Evolutionary conservation across 306 rosid species (phyloP).

Genomic region (Dryas drummondii): DNA sequence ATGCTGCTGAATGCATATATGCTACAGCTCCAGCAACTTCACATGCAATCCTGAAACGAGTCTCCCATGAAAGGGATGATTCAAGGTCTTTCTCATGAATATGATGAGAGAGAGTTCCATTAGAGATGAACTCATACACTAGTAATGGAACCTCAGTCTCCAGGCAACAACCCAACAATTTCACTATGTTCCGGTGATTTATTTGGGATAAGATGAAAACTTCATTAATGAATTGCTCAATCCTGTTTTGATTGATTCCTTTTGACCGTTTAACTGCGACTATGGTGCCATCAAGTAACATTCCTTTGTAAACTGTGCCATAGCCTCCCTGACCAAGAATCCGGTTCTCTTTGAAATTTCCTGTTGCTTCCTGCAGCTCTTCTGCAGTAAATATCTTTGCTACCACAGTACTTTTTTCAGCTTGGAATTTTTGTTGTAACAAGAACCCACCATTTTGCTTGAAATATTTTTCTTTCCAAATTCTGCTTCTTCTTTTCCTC

Average conservation of each 20-base stretch:
- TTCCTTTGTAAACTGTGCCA: slow-evolving; percentile 39
- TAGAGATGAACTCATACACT: slow-evolving; percentile 56
- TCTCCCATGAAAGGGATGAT: slow-evolving; percentile 43
- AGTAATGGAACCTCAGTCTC: slow-evolving; percentile 55
- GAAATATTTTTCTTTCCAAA: slow-evolving; percentile 36
- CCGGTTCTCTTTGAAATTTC: slow-evolving; percentile 15
- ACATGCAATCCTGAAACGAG: slow-evolving; percentile 46
- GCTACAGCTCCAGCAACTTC: slow-evolving; percentile 71
- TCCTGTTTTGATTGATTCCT: slow-evolving; percentile 31
- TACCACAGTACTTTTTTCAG: slow-evolving; percentile 24
- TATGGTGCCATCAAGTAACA: slow-evolving; percentile 22
- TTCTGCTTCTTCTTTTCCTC: slow-evolving; percentile 22
- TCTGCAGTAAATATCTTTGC: slow-evolving; percentile 42
- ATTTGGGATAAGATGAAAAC: slow-evolving; percentile 49
- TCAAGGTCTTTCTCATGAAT: slow-evolving; percentile 31
- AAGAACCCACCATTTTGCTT: slow-evolving; percentile 58
- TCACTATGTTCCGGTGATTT: slow-evolving; percentile 49
- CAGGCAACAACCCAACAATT: slow-evolving; percentile 50
- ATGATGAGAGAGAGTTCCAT: slow-evolving; percentile 55
- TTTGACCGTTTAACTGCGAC: slow-evolving; percentile 41
- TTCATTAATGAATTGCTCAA: slow-evolving; percentile 42
- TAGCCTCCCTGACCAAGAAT: slow-evolving; percentile 34
- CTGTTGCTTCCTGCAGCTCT: slow-evolving; percentile 52
- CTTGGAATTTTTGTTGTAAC: slow-evolving; percentile 40
- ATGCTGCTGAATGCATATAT: slow-evolving; percentile 63